Evolutionary conservation across 305 asterid species (phyloP).

Genomic region (Caryopteris hybrid): DNA sequence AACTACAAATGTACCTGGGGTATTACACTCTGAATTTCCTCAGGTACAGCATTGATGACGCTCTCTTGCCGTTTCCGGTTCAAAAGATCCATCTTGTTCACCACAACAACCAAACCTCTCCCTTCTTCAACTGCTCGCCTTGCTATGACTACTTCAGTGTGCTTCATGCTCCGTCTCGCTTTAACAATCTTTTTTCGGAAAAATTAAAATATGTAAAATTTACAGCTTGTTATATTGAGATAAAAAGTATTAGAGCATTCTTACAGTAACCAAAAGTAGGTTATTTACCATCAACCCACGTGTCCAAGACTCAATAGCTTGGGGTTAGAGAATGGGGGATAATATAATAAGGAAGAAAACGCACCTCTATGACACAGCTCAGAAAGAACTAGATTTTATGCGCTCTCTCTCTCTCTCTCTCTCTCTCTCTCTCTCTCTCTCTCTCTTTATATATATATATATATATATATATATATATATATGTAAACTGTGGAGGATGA

Average conservation of each 20-base stretch:
- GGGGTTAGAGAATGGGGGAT: neutral
- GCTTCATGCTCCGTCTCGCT: constrained; percentile 78
- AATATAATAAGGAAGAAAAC: neutral
- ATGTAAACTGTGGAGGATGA: neutral
- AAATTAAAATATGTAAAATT: constrained; percentile 4
- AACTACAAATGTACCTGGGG: constrained; percentile 55
- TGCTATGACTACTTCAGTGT: constrained; percentile 93
- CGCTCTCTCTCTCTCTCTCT: no score
- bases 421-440: no score
- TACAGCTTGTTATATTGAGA: neutral
- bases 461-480: no score
- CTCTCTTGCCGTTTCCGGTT: constrained; percentile 55
- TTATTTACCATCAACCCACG: neutral
- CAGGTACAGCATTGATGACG: constrained; percentile 65
- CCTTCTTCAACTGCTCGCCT: constrained; percentile 96
- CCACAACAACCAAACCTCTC: constrained; percentile 78
- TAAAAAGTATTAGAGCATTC: neutral
- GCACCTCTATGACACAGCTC: neutral
- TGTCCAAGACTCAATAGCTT: neutral
- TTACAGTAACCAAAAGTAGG: neutral
- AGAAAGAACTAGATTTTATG: no score
- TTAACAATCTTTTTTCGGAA: constrained; percentile 49
- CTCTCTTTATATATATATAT: no score
- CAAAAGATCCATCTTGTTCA: constrained; percentile 89
- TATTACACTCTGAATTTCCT: constrained; percentile 86